Percentiles rank a stretch among this genome's conserved stretches.
phyloP scores from a whole-genome alignment of 2,329 filamentous ascomycete genomes.

The Hypoxylon sp. region DNA sequence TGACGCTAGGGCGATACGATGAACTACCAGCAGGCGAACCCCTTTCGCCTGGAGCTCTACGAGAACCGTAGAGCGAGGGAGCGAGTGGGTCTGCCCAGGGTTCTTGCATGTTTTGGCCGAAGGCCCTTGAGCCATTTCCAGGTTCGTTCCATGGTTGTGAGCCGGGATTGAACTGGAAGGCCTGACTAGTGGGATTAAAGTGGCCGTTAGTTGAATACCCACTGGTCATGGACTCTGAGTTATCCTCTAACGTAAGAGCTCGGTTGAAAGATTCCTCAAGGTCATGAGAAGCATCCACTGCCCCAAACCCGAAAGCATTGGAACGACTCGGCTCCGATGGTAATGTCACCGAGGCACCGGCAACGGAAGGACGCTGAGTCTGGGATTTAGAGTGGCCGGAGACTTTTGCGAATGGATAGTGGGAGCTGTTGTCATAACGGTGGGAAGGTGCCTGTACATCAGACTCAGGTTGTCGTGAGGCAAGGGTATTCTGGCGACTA shows the following conservation, averaged over 20 bases:
- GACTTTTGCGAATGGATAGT: conserved; percentile 42
- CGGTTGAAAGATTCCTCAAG: conserved; percentile 56
- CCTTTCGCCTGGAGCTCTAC: conserved; percentile 59
- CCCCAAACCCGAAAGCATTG: conserved; percentile 36
- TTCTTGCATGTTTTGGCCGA: conserved; percentile 52
- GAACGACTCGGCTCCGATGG: conserved; percentile 43
- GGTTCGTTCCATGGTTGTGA: conserved; percentile 63
- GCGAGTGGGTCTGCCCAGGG: conserved; percentile 54
- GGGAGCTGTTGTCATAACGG: conserved; percentile 40
- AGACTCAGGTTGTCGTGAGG: conserved; percentile 45
- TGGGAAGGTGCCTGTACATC: conserved; percentile 34
- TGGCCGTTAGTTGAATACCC: conserved; percentile 45
- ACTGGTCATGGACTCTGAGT: conserved; percentile 38
- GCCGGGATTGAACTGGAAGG: conserved; percentile 64
- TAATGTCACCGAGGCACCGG: conserved; percentile 37
- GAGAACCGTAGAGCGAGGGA: conserved; percentile 47
- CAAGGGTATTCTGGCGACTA: conserved; percentile 40
- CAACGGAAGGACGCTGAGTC: conserved; percentile 47
- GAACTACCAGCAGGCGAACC: conserved; percentile 55
- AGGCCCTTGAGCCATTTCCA: conserved; percentile 36
- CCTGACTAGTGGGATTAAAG: conserved; percentile 50
- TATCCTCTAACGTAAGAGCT: conserved; percentile 56
- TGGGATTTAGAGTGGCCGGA: conserved; percentile 38
- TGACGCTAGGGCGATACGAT: conserved; percentile 51
- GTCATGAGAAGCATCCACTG: conserved; percentile 57